A percentile compares a stretch with the other conserved stretches of the same genome.
Evolutionary conservation across 257 asterid species (phyloP).

Genomic region (Cruciata laevipes): DNA sequence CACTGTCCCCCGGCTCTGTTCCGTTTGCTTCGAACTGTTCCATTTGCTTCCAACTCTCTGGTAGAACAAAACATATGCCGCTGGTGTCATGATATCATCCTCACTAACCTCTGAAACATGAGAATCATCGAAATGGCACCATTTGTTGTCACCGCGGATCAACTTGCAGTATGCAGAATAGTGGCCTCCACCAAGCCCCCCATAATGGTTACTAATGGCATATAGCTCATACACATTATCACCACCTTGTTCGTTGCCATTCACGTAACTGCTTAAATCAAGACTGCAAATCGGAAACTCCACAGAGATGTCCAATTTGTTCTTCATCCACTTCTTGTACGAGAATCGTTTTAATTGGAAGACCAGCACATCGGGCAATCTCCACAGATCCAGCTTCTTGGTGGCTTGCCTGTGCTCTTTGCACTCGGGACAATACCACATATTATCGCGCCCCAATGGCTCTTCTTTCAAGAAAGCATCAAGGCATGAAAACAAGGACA

Average conservation of each 20-base stretch:
- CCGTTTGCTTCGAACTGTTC: too few relatives aligned
- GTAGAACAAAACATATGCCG: constrained; percentile 93
- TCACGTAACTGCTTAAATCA: constrained; percentile 71
- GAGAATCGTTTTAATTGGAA: constrained; percentile 90
- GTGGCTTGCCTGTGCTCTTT: constrained; percentile 92
- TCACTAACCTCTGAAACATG: constrained; percentile 66
- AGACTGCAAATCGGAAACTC: constrained; percentile 74
- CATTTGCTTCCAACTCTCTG: constrained; percentile 44
- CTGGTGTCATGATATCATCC: constrained; percentile 71
- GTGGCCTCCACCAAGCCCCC: constrained; percentile 98
- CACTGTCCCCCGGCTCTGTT: too few relatives aligned
- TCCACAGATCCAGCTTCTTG: constrained; percentile 92
- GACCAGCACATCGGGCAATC: constrained; percentile 81
- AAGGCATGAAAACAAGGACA: constrained; percentile 88
- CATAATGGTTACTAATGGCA: constrained; percentile 95
- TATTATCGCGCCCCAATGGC: constrained; percentile 94
- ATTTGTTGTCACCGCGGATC: constrained; percentile 52
- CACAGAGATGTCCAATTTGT: constrained; percentile 84
- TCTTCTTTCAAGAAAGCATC: constrained; percentile 95
- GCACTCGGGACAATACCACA: constrained; percentile 98
- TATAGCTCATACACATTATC: constrained; percentile 69
- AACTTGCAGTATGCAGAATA: constrained; percentile 94
- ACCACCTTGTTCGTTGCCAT: constrained; percentile 49
- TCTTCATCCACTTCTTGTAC: constrained; percentile 76
- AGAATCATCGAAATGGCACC: constrained; percentile 88